Percentiles rank a stretch among this genome's conserved stretches.
phyloP scores from a whole-genome alignment of 169 alveolate genomes.

The Cryptosporidium ryanae region DNA sequence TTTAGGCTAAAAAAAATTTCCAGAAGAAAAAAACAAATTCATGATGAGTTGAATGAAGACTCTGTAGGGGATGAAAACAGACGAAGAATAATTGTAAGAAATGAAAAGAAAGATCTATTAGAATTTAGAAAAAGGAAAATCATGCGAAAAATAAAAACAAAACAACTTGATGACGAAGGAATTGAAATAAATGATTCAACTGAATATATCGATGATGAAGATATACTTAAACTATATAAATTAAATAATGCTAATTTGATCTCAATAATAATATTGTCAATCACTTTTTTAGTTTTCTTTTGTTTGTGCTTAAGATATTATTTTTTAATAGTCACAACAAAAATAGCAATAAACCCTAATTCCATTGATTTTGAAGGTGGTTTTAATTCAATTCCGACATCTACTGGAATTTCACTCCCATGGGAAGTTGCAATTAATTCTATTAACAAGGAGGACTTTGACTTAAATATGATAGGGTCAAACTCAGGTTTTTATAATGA shows the following conservation, averaged over 20 bases:
- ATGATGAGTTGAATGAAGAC: neutral
- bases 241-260: conserved; percentile 31
- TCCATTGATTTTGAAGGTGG: conserved; percentile 61
- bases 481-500: conserved; percentile 71
- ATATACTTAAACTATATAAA: conserved; percentile 33
- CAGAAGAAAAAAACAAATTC: conserved; percentile 42
- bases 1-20: conserved; percentile 8
- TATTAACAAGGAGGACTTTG: neutral
- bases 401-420: conserved; percentile 22
- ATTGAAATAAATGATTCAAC: conserved; percentile 2
- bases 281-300: conserved; percentile 26
- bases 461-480: conserved; percentile 59
- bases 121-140: conserved; percentile 37
- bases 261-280: conserved; percentile 5
- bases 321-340: conserved; percentile 11
- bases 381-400: conserved; percentile 63
- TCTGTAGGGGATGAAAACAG: neutral
- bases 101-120: conserved; percentile 31
- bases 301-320: conserved; percentile 31
- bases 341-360: conserved; percentile 20
- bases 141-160: neutral
- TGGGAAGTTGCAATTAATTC: conserved; percentile 16
- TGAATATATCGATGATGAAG: conserved; percentile 57
- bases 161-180: conserved; percentile 1
- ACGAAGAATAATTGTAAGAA: neutral